These are phyloP conservation scores for Metschnikowia bowlesiae DNA, from an alignment of 805 yeast species.

Conservation along the genomic window DNA sequence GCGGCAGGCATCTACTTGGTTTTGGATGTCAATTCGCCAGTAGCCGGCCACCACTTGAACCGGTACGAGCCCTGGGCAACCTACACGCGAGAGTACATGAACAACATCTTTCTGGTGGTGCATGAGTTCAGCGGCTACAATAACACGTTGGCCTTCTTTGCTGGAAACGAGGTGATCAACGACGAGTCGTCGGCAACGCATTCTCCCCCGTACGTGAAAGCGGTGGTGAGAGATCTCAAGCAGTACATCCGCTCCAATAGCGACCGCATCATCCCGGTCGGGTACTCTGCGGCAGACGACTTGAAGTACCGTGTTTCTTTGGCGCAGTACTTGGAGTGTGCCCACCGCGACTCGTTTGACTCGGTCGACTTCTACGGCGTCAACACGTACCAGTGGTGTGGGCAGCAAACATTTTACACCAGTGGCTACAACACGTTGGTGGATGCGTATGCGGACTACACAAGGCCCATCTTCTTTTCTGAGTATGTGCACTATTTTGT, in stretches of 20 bases:
- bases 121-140: slow-evolving; percentile 80
- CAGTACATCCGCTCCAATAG: slow-evolving; percentile 55
- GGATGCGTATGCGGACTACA: slow-evolving; percentile 60
- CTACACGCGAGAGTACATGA: slow-evolving; percentile 64
- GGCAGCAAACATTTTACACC: slow-evolving; percentile 73
- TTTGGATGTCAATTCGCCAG: slow-evolving; percentile 87
- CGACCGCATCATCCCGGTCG: slow-evolving; percentile 75
- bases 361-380: slow-evolving; percentile 79
- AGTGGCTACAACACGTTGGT: slow-evolving; percentile 70
- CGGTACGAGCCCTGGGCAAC: slow-evolving; percentile 94
- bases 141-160: slow-evolving; percentile 86
- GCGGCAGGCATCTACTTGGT: slow-evolving; percentile 89
- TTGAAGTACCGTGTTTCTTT: slow-evolving; percentile 68
- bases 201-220: slow-evolving; percentile 76
- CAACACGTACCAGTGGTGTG: slow-evolving; percentile 83
- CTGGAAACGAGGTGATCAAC: slow-evolving; percentile 88
- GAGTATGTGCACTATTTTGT: slow-evolving; percentile 48
- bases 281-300: slow-evolving; percentile 97
- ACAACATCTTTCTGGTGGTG: slow-evolving; percentile 72
- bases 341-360: slow-evolving; percentile 46
- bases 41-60: slow-evolving; percentile 71
- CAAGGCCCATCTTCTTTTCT: slow-evolving; percentile 80
- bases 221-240: slow-evolving; percentile 77
- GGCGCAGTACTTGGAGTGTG: slow-evolving; percentile 77
- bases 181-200: slow-evolving; percentile 63